A percentile compares a stretch with the other conserved stretches of the same genome.
Evolutionary conservation across 1,284 basidiomycete species (phyloP).

Genomic region (Marasmius oreades): DNA sequence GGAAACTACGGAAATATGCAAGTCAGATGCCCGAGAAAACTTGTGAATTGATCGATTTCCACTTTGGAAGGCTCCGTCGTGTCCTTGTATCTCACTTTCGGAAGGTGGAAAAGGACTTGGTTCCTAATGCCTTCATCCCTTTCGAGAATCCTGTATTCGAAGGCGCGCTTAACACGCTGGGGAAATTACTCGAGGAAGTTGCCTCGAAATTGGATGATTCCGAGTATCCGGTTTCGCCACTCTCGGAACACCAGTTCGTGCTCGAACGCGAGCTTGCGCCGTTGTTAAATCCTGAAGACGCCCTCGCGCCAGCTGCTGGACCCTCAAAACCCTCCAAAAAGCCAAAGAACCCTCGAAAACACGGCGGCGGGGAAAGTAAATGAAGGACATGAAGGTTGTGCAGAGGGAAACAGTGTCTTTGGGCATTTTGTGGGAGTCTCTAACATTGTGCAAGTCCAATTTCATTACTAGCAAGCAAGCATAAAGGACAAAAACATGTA

Average conservation of each 20-base stretch:
- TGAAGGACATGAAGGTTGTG: neutral
- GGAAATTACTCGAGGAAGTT: neutral
- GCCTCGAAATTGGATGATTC: neutral
- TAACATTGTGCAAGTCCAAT: neutral
- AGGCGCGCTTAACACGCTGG: neutral
- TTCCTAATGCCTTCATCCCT: neutral
- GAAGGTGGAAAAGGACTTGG: neutral
- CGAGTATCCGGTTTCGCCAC: neutral
- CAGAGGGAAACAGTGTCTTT: neutral
- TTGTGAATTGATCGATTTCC: neutral
- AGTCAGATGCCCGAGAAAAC: neutral
- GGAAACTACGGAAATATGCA: too few species aligned
- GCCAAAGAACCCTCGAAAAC: too few species aligned
- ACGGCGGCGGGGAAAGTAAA: neutral
- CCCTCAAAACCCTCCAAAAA: neutral
- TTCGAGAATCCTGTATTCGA: neutral
- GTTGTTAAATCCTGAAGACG: neutral
- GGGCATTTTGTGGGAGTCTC: neutral
- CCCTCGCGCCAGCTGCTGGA: too few species aligned
- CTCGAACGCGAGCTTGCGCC: neutral
- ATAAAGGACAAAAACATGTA: neutral
- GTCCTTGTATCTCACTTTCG: neutral
- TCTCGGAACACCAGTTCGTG: neutral
- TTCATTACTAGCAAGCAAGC: neutral
- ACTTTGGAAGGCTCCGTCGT: neutral